phyloP scores from a whole-genome alignment of 768 basidiomycete genomes.

The Trichaptum fuscoviolaceum region DNA sequence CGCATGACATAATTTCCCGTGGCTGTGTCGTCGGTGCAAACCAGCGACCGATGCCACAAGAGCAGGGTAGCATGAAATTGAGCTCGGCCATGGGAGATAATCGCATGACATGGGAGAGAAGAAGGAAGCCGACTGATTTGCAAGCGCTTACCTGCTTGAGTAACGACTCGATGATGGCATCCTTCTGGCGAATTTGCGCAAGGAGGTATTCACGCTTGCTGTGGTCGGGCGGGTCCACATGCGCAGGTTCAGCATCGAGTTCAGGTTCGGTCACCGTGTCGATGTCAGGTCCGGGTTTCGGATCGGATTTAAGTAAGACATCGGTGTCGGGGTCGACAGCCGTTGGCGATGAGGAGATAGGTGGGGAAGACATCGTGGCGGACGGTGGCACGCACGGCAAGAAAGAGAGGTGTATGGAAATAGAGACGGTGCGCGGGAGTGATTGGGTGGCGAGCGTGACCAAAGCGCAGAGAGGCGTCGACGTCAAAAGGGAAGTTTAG shows the following conservation, averaged over 20 bases:
- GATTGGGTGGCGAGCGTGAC: not conserved
- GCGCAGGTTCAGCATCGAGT: not conserved
- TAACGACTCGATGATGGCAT: slow-evolving; percentile 78
- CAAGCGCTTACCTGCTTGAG: slow-evolving; percentile 59
- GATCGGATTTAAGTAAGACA: not conserved
- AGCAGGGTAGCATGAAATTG: not conserved
- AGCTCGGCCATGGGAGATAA: not conserved
- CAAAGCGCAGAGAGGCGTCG: not conserved
- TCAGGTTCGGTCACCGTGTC: not conserved
- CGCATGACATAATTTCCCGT: not conserved
- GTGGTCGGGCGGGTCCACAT: slow-evolving; percentile 5
- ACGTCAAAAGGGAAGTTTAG: not conserved
- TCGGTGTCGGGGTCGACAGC: not conserved
- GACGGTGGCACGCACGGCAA: not conserved
- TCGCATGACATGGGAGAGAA: too few species aligned
- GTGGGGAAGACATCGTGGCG: not conserved
- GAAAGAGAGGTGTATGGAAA: not conserved
- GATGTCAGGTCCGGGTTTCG: not conserved
- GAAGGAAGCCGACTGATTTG: not conserved
- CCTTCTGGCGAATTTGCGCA: slow-evolving; percentile 83
- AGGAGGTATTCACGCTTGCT: slow-evolving; percentile 86
- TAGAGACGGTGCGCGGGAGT: not conserved
- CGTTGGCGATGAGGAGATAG: not conserved
- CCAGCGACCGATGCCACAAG: not conserved
- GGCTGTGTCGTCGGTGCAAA: not conserved